phyloP scores from a whole-genome alignment of 2,329 filamentous ascomycete species.

The Thelonectria rubi region DNA sequence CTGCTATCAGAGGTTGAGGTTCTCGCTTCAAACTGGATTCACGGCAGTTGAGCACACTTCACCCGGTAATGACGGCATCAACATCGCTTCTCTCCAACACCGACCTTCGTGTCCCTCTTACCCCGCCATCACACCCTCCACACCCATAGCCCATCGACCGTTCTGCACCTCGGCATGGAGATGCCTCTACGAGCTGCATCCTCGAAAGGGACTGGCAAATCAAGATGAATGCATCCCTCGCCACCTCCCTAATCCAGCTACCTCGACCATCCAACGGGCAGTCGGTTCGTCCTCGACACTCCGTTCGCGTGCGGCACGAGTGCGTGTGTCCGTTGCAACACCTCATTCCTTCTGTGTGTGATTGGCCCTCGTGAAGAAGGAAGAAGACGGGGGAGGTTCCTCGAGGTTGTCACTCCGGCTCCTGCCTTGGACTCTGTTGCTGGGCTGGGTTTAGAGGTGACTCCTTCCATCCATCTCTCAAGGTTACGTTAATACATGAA shows the following conservation, averaged over 20 bases:
- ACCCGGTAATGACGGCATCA: not conserved
- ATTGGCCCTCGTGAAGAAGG: not conserved
- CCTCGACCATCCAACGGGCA: slow-evolving; percentile 17
- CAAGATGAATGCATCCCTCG: slow-evolving; percentile 17
- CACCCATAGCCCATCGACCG: not conserved
- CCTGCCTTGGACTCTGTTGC: not conserved
- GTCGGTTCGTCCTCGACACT: slow-evolving; percentile 21
- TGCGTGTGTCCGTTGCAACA: not conserved
- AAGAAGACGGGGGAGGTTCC: not conserved
- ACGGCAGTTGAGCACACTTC: too few species aligned
- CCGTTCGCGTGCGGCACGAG: slow-evolving; percentile 13
- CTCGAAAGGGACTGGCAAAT: not conserved
- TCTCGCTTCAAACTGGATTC: too few species aligned
- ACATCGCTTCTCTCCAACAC: not conserved
- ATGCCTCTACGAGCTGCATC: not conserved
- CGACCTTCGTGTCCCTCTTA: not conserved
- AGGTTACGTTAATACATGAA: too few species aligned
- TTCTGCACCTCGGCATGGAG: slow-evolving; percentile 29
- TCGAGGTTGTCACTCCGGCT: not conserved
- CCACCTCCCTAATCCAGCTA: too few species aligned
- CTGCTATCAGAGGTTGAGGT: too few species aligned
- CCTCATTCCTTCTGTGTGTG: not conserved
- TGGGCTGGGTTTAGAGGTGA: slow-evolving; percentile 4
- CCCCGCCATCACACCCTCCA: slow-evolving; percentile 1
- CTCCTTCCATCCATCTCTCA: too few species aligned